Base-by-base conservation (phyloP, 768 basidiomycete genomes). In the Leccinum uliginosum region DNA sequence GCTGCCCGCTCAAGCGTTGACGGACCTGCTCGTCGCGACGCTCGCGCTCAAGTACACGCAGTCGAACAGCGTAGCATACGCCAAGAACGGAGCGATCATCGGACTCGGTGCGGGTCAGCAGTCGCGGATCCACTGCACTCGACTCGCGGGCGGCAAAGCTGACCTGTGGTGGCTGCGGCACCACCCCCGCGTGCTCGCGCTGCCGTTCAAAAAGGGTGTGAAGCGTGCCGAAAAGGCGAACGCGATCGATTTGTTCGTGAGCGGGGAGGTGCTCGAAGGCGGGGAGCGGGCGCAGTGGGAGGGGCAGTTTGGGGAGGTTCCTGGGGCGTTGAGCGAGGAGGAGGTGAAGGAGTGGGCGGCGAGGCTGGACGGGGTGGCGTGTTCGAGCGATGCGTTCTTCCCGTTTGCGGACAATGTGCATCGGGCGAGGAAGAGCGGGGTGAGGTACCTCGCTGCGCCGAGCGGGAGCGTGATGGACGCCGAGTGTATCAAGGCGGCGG, bases 91-190 rank as follows among this genome's bases (percentile, higher is more conserved):
- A 12, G 85, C 94, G 14, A 89, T 96, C 70, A 82, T 99, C 64
- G 97, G 96, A 48, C 87, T 98, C 48, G 97, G 97, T 32, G 97
- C 97, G 0, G 97, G 96, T 12, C 97, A 98, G 68, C 97, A 98
- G 71, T 98, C 96, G 5, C 91, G 97, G 40, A 99, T 99, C 68
- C 97, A 99, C 78, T 99, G 97, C 76, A 99, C 97, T 15, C 91
- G 97, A 29, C 86, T 99, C 46, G 97, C 97, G 3, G 97, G 97
- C 3, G 84, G 87, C 51, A 98, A 99, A 75, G 94, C 96, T n/a
- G 97, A 99, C 75, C 81, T 93, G 62, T 99, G 97, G 97, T 98
- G 97, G 96, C 81, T 98, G 54, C 87, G 97, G 12, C 94, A 98
- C 77, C 94, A 98, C 75, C 88, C 95, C 1, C 87, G 90, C 47